These are phyloP conservation scores for Coemansia umbellata DNA, from an alignment of 192 early-diverging fungal genomes.

Conservation along the genomic window DNA sequence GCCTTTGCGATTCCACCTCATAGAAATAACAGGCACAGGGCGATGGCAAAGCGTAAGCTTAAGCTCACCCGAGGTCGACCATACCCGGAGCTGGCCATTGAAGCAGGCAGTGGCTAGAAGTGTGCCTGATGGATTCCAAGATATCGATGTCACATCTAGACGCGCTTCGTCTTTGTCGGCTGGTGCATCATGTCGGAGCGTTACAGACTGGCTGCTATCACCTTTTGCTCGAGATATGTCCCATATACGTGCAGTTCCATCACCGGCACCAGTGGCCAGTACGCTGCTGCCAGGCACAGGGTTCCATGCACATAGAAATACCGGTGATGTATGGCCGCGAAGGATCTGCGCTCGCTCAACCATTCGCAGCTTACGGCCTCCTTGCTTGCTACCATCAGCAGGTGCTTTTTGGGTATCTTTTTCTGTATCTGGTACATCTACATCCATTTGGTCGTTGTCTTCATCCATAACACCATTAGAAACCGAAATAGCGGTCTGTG, in stretches of 20 bases:
- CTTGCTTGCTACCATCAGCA: not conserved
- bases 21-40: constrained; percentile 72
- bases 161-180: constrained; percentile 35
- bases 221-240: constrained; percentile 57
- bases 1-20: constrained; percentile 85
- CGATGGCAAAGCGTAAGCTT: constrained; percentile 63
- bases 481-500: not conserved
- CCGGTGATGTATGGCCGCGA: constrained; percentile 66
- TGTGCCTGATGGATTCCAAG: constrained; percentile 79
- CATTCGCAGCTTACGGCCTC: constrained; percentile 7
- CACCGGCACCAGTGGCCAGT: constrained; percentile 71
- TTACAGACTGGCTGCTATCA: constrained; percentile 50
- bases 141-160: constrained; percentile 77
- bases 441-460: constrained; percentile 18
- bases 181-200: constrained; percentile 52
- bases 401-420: constrained; percentile 5
- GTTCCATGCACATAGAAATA: constrained; percentile 80
- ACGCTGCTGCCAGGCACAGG: constrained; percentile 55
- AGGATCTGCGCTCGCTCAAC: constrained; percentile 55
- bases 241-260: constrained; percentile 88
- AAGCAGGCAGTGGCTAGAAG: constrained; percentile 82
- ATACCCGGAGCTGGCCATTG: constrained; percentile 81
- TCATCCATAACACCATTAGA: not conserved
- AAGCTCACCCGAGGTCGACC: constrained; percentile 66
- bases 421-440: constrained; percentile 43